These are phyloP conservation scores for Eutypella sp. DNA, from an alignment of 2,329 filamentous ascomycete genomes.

Conservation along the genomic window DNA sequence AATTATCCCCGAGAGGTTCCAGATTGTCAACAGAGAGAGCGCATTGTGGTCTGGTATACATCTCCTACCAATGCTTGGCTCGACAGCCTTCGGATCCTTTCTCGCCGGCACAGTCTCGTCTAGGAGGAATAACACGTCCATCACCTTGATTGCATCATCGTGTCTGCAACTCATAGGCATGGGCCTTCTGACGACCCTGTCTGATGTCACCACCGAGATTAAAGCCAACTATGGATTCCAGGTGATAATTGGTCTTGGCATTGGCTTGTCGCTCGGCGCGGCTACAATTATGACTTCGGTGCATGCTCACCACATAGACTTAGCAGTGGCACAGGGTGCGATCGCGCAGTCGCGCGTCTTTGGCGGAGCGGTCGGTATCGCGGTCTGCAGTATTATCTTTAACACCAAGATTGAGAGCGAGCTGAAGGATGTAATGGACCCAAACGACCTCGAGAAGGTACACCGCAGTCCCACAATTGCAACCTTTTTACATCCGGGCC, in stretches of 20 bases:
- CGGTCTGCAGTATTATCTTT: slow-evolving; percentile 55
- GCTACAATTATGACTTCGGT: slow-evolving; percentile 55
- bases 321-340: slow-evolving; percentile 55
- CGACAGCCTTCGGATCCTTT: slow-evolving; percentile 53
- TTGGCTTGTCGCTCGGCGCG: slow-evolving; percentile 53
- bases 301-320: slow-evolving; percentile 42
- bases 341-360: slow-evolving; percentile 56
- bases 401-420: slow-evolving; percentile 38
- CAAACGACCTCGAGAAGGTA: slow-evolving; percentile 34
- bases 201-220: slow-evolving; percentile 25
- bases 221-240: slow-evolving; percentile 50
- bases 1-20: slow-evolving; percentile 54
- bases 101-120: slow-evolving; percentile 49
- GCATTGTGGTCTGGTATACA: slow-evolving; percentile 52
- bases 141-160: slow-evolving; percentile 44
- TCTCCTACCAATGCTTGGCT: slow-evolving; percentile 52
- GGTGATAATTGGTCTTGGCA: slow-evolving; percentile 52
- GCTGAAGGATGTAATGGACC: slow-evolving; percentile 31
- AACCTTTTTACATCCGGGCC: slow-evolving; percentile 27
- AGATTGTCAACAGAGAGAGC: slow-evolving; percentile 51
- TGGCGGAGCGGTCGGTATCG: slow-evolving; percentile 55
- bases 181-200: slow-evolving; percentile 43
- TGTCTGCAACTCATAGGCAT: slow-evolving; percentile 49
- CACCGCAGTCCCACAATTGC: slow-evolving; percentile 40
- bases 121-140: slow-evolving; percentile 48